Conservation (phyloP, 345 rosid species). For the Corchorus olitorius region DNA sequence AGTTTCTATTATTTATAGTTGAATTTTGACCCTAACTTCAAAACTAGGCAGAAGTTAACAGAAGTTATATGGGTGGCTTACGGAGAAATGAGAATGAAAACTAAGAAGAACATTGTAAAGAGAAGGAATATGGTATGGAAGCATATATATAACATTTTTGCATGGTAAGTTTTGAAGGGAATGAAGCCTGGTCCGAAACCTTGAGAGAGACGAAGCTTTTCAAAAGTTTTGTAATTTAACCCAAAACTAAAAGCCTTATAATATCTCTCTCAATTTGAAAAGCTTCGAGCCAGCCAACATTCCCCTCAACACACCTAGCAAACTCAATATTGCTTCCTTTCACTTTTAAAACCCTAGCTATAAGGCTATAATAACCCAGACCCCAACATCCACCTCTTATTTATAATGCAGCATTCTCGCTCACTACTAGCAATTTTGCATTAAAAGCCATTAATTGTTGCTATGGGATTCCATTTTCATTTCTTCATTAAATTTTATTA, state of each 20-base stretch:
- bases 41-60: no score
- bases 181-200: conserved; percentile 59
- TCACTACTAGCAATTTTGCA: no score
- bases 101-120: no score
- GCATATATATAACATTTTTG: neutral
- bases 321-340: neutral
- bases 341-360: neutral
- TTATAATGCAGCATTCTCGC: neutral
- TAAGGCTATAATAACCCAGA: conserved; percentile 4
- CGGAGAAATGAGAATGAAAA: no score
- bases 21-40: no score
- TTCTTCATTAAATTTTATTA: no score
- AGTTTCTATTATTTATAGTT: no score
- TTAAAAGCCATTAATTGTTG: neutral
- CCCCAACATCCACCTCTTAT: neutral
- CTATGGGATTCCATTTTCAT: neutral
- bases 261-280: neutral
- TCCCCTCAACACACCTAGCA: conserved; percentile 37
- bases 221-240: neutral
- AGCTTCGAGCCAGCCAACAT: conserved; percentile 51
- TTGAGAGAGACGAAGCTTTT: neutral
- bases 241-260: no score
- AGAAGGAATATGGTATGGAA: no score
- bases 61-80: no score
- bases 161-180: conserved; percentile 33